Conservation (phyloP, 352 stramenopile genomes). For the Phytophthora quininea region DNA sequence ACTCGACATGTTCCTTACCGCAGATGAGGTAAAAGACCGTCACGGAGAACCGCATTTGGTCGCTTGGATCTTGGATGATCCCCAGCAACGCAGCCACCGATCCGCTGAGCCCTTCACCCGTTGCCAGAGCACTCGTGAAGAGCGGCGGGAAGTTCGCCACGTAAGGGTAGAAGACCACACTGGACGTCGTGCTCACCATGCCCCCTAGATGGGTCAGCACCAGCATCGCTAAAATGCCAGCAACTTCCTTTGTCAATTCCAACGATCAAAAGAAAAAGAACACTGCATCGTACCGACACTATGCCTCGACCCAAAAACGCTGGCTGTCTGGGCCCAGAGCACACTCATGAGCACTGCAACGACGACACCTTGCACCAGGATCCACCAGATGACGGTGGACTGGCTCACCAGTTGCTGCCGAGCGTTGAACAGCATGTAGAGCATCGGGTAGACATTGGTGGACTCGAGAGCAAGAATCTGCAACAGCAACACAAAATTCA, state of each 20-base stretch:
- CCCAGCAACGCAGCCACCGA: conserved; percentile 63
- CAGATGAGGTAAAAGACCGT: conserved; percentile 63
- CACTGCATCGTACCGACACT: conserved; percentile 45
- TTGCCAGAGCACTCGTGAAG: conserved; percentile 70
- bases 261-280: neutral
- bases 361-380: conserved; percentile 52
- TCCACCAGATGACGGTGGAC: conserved; percentile 58
- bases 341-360: conserved; percentile 62
- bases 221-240: conserved; percentile 46
- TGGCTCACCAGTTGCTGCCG: conserved; percentile 48
- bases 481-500: neutral
- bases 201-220: conserved; percentile 67
- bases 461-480: conserved; percentile 75
- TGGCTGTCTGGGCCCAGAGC: conserved; percentile 57
- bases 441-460: conserved; percentile 69
- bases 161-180: conserved; percentile 77
- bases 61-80: conserved; percentile 62
- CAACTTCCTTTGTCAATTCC: neutral
- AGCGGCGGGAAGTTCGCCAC: conserved; percentile 65
- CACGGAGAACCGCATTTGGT: conserved; percentile 62
- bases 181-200: conserved; percentile 74
- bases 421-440: conserved; percentile 71
- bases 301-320: conserved; percentile 53
- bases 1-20: conserved; percentile 26
- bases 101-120: conserved; percentile 69